Base-by-base conservation (phyloP, 2,329 filamentous ascomycete species). In the Bipolaris zeicola region DNA sequence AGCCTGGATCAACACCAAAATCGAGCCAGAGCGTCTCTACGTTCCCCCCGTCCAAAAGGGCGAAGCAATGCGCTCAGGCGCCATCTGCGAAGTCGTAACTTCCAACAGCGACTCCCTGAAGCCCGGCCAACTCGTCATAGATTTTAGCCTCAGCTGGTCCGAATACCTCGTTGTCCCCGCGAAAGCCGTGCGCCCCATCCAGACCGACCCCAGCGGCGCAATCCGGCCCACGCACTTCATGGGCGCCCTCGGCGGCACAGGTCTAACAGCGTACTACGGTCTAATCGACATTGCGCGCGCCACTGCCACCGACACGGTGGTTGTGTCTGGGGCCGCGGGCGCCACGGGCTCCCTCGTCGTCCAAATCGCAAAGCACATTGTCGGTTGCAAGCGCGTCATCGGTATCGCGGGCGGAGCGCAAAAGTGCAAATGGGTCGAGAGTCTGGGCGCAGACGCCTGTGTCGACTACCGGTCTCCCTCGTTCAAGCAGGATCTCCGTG, bases 271-370 rank as follows among this genome's bases (percentile, higher is more conserved):
- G 1, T 93, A 91, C 78, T 88, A 90, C 61, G 90, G 90, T 24
- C 84, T 93, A 71, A 76, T 84, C 22, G 83, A 89, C 54, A 83
- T 92, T 46, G 90, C 84, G 14, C 78, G 87, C 49, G 84, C 88
- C 20, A 85, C 86, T 68, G 74, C 82, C 0, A 87, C 88, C 6
- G 89, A 93, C 64, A 85, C 87, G 0, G 88, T 94, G 1, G 89
- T 93, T 7, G 87, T 94, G 0, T 89, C 87, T 8, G 90, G 89
- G 5, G 90, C 90, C 0, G 90, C 90, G 0, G 90, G 90, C 6
- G 90, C 90, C 0, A 92, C 90, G 0, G 90, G 90, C 1, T 87
- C 83, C 69, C 85, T 93, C 20, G 90, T 86, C 0, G 80, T 84
- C 6, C 83, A 85, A 70, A 81, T 85, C 60, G 83, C 82, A 6